These are phyloP conservation scores for Penicillium sp. DNA, from an alignment of 2,329 filamentous ascomycete genomes.

Conservation along the genomic window DNA sequence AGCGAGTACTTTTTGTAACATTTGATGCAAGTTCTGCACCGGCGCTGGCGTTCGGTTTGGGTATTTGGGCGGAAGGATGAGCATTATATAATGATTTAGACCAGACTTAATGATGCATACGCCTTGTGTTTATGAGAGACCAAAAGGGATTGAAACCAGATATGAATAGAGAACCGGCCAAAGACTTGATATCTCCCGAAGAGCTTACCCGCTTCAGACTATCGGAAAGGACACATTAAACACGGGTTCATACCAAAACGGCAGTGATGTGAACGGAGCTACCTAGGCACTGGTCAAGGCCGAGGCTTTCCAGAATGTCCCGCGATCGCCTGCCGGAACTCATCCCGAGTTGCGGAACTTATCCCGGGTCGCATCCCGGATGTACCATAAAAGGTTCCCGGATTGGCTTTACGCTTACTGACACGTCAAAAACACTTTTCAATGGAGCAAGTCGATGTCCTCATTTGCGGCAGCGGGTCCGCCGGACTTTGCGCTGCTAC, in stretches of 20 bases:
- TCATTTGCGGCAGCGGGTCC: constrained; percentile 55
- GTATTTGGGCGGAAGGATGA: constrained; percentile 16
- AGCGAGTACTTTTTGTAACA: constrained; percentile 43
- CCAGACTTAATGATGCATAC: constrained; percentile 26
- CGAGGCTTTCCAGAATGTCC: background rate
- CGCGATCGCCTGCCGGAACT: constrained; percentile 3
- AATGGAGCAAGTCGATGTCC: constrained; percentile 42
- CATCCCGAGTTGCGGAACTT: constrained; percentile 3
- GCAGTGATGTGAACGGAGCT: background rate
- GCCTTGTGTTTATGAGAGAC: constrained; percentile 4
- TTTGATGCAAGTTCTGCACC: constrained; percentile 24
- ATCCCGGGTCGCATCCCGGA: constrained; percentile 15
- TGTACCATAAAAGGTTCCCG: constrained; percentile 6
- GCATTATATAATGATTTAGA: constrained; percentile 33
- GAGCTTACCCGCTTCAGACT: background rate
- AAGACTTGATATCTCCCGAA: background rate
- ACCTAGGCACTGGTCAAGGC: background rate
- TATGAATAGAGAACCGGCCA: background rate
- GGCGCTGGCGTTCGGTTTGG: constrained; percentile 29
- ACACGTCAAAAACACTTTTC: too few species aligned
- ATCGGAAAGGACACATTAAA: background rate
- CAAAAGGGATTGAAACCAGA: background rate
- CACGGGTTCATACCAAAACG: background rate
- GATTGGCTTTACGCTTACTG: background rate
- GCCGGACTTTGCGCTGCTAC: constrained; percentile 54